Evolutionary conservation across 768 basidiomycete genomes (phyloP), one percentile per base, ranked within the genome.

Genomic region (Paxillus rubicundulus): DNA sequence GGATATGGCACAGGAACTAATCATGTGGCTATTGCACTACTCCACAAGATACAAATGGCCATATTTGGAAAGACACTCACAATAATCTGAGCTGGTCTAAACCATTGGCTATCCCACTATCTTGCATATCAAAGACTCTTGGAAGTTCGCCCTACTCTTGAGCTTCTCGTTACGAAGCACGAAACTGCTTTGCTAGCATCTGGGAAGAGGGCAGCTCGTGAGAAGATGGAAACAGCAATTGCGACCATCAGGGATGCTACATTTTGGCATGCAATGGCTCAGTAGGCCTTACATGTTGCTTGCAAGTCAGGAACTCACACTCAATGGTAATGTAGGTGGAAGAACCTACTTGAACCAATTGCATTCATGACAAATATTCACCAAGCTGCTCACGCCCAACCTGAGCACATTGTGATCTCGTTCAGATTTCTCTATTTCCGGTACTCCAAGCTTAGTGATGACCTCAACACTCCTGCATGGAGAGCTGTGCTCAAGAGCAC

Each of bases 61-160:
- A 37, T 28, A 45, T n/a, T 42, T 0, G 48, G 41, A 24, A 45
- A 47, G 17, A 56, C 40, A 32, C 20, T 57, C 2, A 17, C 47
- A 24, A 36, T 58, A 20, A 30, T 83, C 28, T 56, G 57, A 9
- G 67, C 72, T 21, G 68, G 73, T 30, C 55, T 70, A 18, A 72
- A 72, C n/a, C 50, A 61, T 13, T 74, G 73, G 73, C 68, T 71
- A 0, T 56, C 69, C 21, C 71, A 74, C 54, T 70, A 68, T 36
- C 48, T 65, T 30, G 70, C 72, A n/a, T 74, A 65, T 48, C 17
- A 16, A 34, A 6, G 52, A 9, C 63, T 75, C 16, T 53, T 73
- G 8, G 52, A 70, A 32, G 52, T 74, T 33, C 32, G 51, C 1
- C 41, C 38, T 10, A 18, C 56, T 2, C 57, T 72, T 5, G 24